phyloP scores from a whole-genome alignment of 2,329 filamentous ascomycete genomes.

The Penicillium sp. region DNA sequence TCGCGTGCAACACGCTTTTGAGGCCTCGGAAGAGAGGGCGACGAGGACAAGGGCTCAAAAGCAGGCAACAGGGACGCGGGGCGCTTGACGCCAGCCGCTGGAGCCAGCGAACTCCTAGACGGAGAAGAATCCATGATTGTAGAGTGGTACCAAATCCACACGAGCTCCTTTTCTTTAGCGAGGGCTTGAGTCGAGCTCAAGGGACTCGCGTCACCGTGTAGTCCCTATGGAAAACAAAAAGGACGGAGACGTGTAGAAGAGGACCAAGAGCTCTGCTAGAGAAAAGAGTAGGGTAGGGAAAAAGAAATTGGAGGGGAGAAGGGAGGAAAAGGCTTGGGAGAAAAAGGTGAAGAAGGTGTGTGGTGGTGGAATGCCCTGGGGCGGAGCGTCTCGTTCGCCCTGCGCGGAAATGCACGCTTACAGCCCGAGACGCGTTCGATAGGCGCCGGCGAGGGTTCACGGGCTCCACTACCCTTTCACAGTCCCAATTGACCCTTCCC shows the following conservation, averaged over 20 bases:
- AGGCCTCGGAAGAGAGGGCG: constrained; percentile 48
- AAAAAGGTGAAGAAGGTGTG: constrained; percentile 26
- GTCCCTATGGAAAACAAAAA: constrained; percentile 12
- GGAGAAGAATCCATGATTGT: constrained; percentile 43
- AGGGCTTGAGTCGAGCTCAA: constrained; percentile 26
- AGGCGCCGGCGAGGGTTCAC: constrained; percentile 38
- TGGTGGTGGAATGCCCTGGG: constrained; percentile 37
- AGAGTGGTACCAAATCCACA: constrained; percentile 9
- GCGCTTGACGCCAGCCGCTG: constrained; percentile 45
- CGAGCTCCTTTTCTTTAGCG: constrained; percentile 14
- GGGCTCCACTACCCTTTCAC: constrained; percentile 30
- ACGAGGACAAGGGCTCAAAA: constrained; percentile 51
- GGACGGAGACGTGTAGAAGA: constrained; percentile 7
- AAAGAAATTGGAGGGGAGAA: constrained; percentile 24
- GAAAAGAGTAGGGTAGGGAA: constrained; percentile 9
- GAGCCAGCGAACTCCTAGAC: constrained; percentile 34
- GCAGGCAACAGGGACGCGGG: constrained; percentile 49
- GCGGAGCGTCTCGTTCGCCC: constrained; percentile 34
- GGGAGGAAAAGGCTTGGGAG: constrained; percentile 22
- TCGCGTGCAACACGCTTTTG: constrained; percentile 48
- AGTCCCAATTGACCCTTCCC: constrained; percentile 7
- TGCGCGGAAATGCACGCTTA: constrained; percentile 43
- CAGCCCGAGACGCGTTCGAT: constrained; percentile 42
- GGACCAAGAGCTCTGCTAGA: background rate
- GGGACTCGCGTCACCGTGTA: constrained; percentile 25